Conservation (phyloP, 441 rosid species). For the Brassica hybrid region DNA sequence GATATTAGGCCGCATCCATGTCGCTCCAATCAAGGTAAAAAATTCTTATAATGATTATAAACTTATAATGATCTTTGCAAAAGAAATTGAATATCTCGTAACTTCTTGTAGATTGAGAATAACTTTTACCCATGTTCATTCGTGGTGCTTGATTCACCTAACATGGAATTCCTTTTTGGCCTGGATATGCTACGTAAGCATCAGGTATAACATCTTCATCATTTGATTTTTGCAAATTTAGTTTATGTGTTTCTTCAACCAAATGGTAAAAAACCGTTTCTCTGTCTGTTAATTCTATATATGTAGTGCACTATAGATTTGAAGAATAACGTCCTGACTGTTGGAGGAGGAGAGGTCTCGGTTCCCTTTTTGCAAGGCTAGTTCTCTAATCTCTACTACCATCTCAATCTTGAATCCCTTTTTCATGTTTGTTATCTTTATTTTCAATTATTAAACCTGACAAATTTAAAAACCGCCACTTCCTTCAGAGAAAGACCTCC, state of each 20-base stretch:
- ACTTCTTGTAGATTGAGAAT: constrained; percentile 68
- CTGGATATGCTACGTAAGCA: constrained; percentile 99
- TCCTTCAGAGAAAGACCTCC: constrained; percentile 88
- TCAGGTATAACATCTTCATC: constrained; percentile 62
- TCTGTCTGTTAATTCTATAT: neutral
- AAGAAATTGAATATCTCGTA: neutral
- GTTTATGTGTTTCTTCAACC: constrained; percentile 23
- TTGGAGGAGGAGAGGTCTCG: constrained; percentile 96
- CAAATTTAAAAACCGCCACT: constrained; percentile 3
- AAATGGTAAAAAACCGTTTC: neutral
- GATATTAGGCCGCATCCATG: constrained; percentile 96
- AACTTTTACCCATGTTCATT: constrained; percentile 93
- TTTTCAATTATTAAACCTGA: neutral
- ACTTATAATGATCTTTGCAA: neutral
- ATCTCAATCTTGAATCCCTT: constrained; percentile 17
- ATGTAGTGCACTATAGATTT: constrained; percentile 90
- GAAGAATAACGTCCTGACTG: constrained; percentile 86
- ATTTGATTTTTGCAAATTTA: neutral
- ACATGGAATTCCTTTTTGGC: constrained; percentile 97
- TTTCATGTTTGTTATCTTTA: neutral
- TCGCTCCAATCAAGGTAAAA: constrained; percentile 86
- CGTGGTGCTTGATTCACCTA: constrained; percentile 89
- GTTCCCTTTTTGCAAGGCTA: constrained; percentile 96
- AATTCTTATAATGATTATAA: no score
- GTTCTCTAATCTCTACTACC: constrained; percentile 34